Evolutionary conservation across 805 yeast species (phyloP), one percentile per base, ranked within the genome.

Genomic region (Komagataella mondaviorum): DNA sequence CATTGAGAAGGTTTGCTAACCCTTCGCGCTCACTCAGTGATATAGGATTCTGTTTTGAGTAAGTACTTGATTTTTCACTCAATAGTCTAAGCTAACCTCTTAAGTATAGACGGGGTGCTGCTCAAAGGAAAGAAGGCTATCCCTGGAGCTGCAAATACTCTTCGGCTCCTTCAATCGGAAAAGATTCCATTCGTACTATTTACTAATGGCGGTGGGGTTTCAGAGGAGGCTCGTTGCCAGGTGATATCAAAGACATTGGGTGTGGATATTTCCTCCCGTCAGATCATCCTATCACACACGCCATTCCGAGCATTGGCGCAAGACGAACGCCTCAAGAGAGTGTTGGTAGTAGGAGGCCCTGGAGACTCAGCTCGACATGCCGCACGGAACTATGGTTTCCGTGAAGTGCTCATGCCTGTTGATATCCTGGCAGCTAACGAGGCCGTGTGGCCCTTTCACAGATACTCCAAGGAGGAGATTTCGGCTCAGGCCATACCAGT

Each of bases 161-260:
- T 66, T 2, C 57, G 51, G 8, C 54, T 54, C 22, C 68, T 90
- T 48, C 69, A 81, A 47, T 55, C 71, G 6, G 60, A 73, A 20
- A 71, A 74, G 17, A 70, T 88, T 6, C 96, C 97, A 1, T 90
- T 80, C 68, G 78, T 88, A n/a, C 62, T 90, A 46, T 71, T 90
- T 62, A 89, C 96, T 6, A 89, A 90, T 63, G 96, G 97, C 17
- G 96, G 96, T 6, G 96, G 97, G 2, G 74, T 74, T 36, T 66
- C 76, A 10, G 97, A 89, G 60, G 54, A 59, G 4, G 73, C 71
- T n/a, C 70, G 96, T 47, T 79, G 81, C 2, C 68, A 70, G 2
- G 75, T 72, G 39, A 63, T 87, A 3, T 72, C 80, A 2, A 59
- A 68, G 6, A 65, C 65, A 43, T 64, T 85, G 51, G 72, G 68